Evolutionary conservation across 2,329 filamentous ascomycete genomes (phyloP), one percentile per base, ranked within the genome.

Genomic region (Dichotomopilus funicola): DNA sequence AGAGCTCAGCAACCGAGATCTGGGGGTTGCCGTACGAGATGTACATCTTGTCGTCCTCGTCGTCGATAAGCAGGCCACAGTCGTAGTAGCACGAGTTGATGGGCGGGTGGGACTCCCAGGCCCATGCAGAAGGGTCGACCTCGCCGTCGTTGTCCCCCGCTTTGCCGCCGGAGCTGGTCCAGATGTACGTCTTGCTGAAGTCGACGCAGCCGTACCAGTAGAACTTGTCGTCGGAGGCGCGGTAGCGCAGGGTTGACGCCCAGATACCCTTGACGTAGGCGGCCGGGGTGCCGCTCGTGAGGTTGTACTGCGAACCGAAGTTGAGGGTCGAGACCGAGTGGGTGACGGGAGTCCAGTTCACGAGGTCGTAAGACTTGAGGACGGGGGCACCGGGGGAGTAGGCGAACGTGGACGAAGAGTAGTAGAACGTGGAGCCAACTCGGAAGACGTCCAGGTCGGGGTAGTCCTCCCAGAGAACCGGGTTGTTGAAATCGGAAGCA

Each of bases 121-220:
- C 0, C 66, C 69, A 54, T 31, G 19, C 31, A 6, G 43, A 19
- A n/a, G 56, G 5, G 66, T 66, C 12, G 74, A 66, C 7, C 64
- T 71, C 1, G 66, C 69, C 44, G 63, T 59, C 43, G 72, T 68
- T 9, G 59, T 70, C 76, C 77, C 79, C 0, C 74, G 74, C 0
- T 74, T 75, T 1, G 68, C 67, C 4, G 70, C 69, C 7, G 2
- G 67, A 51, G 0, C 79, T 71, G 0, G 79, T 81, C 61, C 76
- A 84, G 40, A 84, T 68, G 63, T 79, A 81, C 0, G 79, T 80
- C 9, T 72, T 71, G 40, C 71, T 67, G 51, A 27, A 33, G 5
- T 79, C 72, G 51, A 80, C 70, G 60, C 80, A 83, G 1, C 80
- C 81, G 12, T 80, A 72, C 80, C 80, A 83, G 68, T 82, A 81